Evolutionary conservation across 2,329 filamentous ascomycete species (phyloP), one percentile per base, ranked within the genome.

Genomic region (Sclerotinia trifoliorum): DNA sequence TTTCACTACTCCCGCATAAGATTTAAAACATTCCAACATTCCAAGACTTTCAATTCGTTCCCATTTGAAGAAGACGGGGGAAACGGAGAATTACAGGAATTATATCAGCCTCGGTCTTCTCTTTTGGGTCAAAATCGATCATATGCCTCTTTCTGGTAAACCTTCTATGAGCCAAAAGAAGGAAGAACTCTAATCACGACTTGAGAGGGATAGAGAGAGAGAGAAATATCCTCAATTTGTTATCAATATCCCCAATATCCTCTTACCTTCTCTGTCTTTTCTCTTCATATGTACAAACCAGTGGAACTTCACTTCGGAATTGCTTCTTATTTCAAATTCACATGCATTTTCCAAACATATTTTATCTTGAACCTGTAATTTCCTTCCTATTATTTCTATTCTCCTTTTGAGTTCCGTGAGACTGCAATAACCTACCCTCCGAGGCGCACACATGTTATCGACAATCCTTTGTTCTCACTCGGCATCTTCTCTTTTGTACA

Each of bases 371-470:
- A 13, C 21, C 5, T 35, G 15, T 49, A 19, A 19, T 39, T 51
- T 24, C 60, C 21, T 51, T 35, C 60, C 29, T 35, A 35, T 35
- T 35, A 5, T 35, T 29, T 29, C 29, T 19, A 51, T 39, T 24
- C 60, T 62, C 46, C 44, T 61, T 61, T 61, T 49, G 26, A 57
- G 19, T 24, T 46, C 51, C 49, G 19, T 19, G 21, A 32, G 26
- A 65, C 35, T 35, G 10, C 35, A 35, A 32, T 24, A 29, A 29
- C 29, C 29, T 29, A 6, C 42, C 21, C 7, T 17, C 29, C 7
- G 35, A 49, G 21, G 58, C 26, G n/a, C 65, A 32, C 65, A 66
- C 55, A 66, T 66, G 65, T 66, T 32, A 66, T 51, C 17, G 32
- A 54, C 39, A 54, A 46, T 39, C 46, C 56, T 67, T 67, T 67